Percentiles rank a stretch among this genome's conserved stretches.
phyloP scores from a whole-genome alignment of 2,329 filamentous ascomycete genomes.

The Hymenotorrendiella dingleyae region DNA sequence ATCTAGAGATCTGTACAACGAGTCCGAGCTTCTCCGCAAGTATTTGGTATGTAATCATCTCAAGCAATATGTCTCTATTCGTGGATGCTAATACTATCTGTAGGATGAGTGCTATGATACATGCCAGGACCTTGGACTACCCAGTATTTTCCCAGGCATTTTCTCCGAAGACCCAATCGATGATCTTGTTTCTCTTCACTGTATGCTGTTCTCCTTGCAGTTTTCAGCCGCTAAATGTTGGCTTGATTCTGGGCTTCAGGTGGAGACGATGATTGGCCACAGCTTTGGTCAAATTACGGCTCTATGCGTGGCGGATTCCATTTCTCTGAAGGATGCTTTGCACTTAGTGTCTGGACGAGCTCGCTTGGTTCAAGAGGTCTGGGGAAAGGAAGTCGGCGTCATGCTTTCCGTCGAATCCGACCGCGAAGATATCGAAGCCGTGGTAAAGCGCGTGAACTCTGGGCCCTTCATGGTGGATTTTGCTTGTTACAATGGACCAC shows the following conservation, averaged over 20 bases:
- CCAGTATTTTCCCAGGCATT: conserved; percentile 14
- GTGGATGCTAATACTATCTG: too few relatives aligned
- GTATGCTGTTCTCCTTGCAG: conserved; percentile 13
- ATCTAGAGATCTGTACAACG: conserved; percentile 2
- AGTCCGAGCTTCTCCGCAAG: conserved; percentile 5
- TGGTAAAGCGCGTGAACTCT: background rate
- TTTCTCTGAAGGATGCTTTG: conserved; percentile 30
- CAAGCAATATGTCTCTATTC: too few relatives aligned
- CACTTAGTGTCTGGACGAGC: conserved; percentile 30
- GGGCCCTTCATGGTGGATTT: conserved; percentile 14
- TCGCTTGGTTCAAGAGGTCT: conserved; percentile 27
- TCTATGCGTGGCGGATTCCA: conserved; percentile 30
- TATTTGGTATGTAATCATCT: too few relatives aligned
- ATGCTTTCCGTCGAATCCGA: conserved; percentile 29
- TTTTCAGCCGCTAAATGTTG: conserved; percentile 16
- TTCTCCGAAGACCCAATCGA: conserved; percentile 7
- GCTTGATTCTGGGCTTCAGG: conserved; percentile 14
- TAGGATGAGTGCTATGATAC: conserved; percentile 12
- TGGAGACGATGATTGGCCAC: conserved; percentile 28
- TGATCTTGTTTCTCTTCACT: conserved; percentile 12
- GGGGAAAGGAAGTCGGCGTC: conserved; percentile 31
- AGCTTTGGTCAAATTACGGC: conserved; percentile 37
- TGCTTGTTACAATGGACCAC: conserved; percentile 31
- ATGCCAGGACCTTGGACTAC: conserved; percentile 2
- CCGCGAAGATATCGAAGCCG: background rate